Evolutionary conservation across 2,329 filamentous ascomycete species (phyloP), one percentile per base, ranked within the genome.

Genomic region (Phyllosticta citribraziliensis): DNA sequence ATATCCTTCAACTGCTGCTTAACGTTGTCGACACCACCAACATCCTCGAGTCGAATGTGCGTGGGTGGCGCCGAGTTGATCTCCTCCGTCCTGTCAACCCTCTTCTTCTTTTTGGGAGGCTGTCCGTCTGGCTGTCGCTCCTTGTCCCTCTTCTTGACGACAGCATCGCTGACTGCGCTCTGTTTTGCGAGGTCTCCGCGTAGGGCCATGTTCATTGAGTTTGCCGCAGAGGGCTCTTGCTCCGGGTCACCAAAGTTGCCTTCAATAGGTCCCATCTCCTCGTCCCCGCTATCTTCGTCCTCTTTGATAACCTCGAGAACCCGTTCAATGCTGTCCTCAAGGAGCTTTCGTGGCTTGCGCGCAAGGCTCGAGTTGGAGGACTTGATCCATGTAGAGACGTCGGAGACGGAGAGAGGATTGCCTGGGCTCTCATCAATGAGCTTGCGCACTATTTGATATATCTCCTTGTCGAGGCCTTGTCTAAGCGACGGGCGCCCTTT

Each of bases 251-350:
- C 68, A 57, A 73, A 72, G 57, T 73, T 70, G 68, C 71, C 66
- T 70, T 80, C 70, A 72, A 83, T 67, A 12, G 70, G 65, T 72
- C 74, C 61, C 72, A 81, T 80, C 35, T 83, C 81, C 30, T 79
- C 77, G 3, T 81, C 82, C 24, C 82, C 81, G 55, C 78, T 81
- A 14, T 78, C 73, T 63, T 86, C 82, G 66, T 89, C 84, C 65
- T 80, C 77, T 60, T 86, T 87, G 5, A 93, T 78, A 19, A 91
- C 84, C 8, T 86, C 83, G 17, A 97, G 76, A 0, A 92, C 90
- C 8, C 90, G 81, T 64, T 96, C 91, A 65, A 97, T 90, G 40
- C 88, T 88, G 65, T 94, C 89, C 72, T 96, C 89, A 1, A 97
- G 76, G 0, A 88, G 79, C 63, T 86, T 87, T 73, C 94, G 96